Conservation (phyloP, 2,329 filamentous ascomycete species). For the Dactylellina sp. region DNA sequence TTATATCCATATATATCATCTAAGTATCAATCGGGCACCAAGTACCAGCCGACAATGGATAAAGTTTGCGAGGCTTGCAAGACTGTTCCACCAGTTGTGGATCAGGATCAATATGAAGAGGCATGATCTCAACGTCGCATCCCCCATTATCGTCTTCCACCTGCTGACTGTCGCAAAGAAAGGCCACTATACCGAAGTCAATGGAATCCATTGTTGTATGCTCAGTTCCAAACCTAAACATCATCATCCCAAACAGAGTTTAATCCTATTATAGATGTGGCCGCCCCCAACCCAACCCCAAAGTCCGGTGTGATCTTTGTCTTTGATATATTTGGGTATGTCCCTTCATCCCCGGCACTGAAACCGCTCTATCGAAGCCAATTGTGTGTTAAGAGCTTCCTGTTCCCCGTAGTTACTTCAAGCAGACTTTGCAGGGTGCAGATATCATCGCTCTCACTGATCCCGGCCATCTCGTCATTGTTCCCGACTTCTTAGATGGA, state of each 20-base stretch:
- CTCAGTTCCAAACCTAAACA: not conserved
- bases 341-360: not conserved
- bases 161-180: constrained; percentile 22
- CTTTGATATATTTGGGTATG: constrained; percentile 51
- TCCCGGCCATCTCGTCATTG: constrained; percentile 72
- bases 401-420: constrained; percentile 28
- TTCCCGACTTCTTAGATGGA: constrained; percentile 91
- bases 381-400: too few species aligned
- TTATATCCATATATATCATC: too few species aligned
- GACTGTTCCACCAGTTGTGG: constrained; percentile 44
- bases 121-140: constrained; percentile 1
- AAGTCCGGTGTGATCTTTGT: constrained; percentile 47
- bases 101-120: constrained; percentile 34
- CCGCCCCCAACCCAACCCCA: constrained; percentile 39
- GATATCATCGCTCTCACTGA: constrained; percentile 50
- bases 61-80: constrained; percentile 54
- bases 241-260: too few species aligned
- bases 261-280: constrained; percentile 26
- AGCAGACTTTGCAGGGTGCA: constrained; percentile 47
- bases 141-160: not conserved
- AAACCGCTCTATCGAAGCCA: not conserved
- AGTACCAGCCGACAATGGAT: too few species aligned
- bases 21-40: too few species aligned
- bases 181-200: constrained; percentile 42
- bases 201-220: constrained; percentile 46